These are phyloP conservation scores for Actinomucor elegans DNA, from an alignment of 371 early-diverging fungal species.

Conservation along the genomic window DNA sequence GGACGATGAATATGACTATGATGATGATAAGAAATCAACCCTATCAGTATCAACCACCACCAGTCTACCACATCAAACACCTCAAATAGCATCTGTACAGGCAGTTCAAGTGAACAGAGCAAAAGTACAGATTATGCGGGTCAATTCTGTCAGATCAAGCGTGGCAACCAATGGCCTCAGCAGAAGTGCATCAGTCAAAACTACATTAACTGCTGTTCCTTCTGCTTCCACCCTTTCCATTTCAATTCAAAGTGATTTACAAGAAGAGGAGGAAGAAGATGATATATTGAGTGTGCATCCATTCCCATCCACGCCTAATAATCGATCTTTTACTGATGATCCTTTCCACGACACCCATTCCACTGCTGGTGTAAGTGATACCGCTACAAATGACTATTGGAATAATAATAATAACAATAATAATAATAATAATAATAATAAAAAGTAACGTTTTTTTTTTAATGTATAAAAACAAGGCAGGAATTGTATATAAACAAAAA, in stretches of 20 bases:
- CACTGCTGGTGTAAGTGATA: too few species aligned
- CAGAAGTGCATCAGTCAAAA: constrained; percentile 32
- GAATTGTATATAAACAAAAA: neutral
- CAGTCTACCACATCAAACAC: constrained; percentile 6
- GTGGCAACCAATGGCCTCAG: constrained; percentile 10
- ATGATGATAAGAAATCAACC: neutral
- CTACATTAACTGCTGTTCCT: constrained; percentile 13
- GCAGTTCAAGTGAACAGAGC: constrained; percentile 44
- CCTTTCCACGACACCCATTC: constrained; percentile 1
- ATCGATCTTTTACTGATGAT: constrained; percentile 3
- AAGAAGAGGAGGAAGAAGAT: too few species aligned
- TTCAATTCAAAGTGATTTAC: neutral
- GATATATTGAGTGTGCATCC: too few species aligned
- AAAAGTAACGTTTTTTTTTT: too few species aligned
- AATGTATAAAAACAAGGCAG: neutral
- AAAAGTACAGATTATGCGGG: constrained; percentile 47
- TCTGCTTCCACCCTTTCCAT: too few species aligned
- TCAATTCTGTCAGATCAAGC: constrained; percentile 36
- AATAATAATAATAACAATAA: too few species aligned
- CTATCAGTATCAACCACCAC: neutral
- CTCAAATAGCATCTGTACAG: constrained; percentile 14
- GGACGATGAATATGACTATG: constrained; percentile 4
- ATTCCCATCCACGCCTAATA: neutral
- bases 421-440: too few species aligned
- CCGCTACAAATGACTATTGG: too few species aligned